These are phyloP conservation scores for Pilatotrama ljubarskyi DNA, from an alignment of 768 basidiomycete genomes.

Conservation along the genomic window DNA sequence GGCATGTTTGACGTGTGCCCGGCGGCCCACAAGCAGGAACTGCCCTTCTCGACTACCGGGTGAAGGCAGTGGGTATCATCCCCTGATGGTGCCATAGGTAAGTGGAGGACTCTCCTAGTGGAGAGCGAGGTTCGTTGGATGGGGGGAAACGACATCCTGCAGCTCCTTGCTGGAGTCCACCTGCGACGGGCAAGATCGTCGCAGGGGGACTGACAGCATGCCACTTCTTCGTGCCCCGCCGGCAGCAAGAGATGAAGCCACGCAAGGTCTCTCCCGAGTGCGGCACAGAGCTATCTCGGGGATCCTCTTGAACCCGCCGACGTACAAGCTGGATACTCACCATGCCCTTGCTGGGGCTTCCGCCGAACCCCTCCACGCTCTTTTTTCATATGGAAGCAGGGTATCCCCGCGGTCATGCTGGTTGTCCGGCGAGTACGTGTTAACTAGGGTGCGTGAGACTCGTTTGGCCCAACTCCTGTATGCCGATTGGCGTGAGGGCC, in stretches of 20 bases:
- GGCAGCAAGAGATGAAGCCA: neutral
- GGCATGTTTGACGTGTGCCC: too few relatives aligned
- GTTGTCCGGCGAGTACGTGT: neutral
- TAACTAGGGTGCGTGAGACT: neutral
- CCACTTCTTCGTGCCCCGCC: neutral
- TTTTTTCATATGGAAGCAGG: neutral
- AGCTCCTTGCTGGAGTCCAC: neutral
- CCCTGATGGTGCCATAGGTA: too few relatives aligned
- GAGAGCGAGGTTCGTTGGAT: too few relatives aligned
- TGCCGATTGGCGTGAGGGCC: neutral
- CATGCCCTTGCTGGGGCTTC: neutral
- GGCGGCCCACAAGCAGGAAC: too few relatives aligned
- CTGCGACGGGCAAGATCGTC: neutral
- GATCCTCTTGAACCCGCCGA: neutral
- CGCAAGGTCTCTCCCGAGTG: neutral
- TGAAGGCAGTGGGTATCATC: too few relatives aligned
- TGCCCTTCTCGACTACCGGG: too few relatives aligned
- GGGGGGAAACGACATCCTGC: neutral
- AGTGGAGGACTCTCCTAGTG: too few relatives aligned
- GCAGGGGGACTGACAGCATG: neutral
- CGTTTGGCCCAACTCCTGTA: neutral
- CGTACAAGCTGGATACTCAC: neutral
- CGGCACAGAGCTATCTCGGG: slow-evolving; percentile 3
- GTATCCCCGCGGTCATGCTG: neutral
- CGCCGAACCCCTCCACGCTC: neutral